These are phyloP conservation scores for Hyaloscypha finlandica DNA, from an alignment of 495 filamentous ascomycete species.

Conservation along the genomic window DNA sequence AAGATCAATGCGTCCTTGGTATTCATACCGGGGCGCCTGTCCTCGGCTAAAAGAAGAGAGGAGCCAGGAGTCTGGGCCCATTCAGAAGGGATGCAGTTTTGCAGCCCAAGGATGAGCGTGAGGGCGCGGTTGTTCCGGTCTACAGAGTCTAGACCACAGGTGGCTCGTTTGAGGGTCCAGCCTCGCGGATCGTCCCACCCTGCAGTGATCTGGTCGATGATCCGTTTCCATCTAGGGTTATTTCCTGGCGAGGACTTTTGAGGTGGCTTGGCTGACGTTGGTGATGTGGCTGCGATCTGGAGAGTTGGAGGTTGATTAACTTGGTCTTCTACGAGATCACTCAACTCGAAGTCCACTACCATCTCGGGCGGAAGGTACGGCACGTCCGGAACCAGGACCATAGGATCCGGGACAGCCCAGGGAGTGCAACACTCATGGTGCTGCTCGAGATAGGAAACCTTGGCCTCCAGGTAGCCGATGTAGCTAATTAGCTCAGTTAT, in stretches of 20 bases:
- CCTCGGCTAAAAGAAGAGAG: background rate
- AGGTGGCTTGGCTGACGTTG: background rate
- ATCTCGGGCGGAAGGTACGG: constrained; percentile 10
- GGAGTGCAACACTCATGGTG: constrained; percentile 9
- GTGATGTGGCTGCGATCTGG: background rate
- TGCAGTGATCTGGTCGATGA: constrained; percentile 31
- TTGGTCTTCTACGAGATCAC: background rate
- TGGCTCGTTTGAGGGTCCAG: constrained; percentile 5
- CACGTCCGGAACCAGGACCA: background rate
- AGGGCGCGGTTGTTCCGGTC: constrained; percentile 9
- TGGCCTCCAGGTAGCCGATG: constrained; percentile 11
- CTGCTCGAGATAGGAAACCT: constrained; percentile 8
- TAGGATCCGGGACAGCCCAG: background rate
- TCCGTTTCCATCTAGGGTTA: constrained; percentile 8
- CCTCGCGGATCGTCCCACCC: background rate
- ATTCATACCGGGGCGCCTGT: background rate
- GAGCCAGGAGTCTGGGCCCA: background rate
- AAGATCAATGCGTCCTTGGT: background rate
- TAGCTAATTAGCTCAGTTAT: constrained; percentile 10
- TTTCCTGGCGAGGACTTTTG: background rate
- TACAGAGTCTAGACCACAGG: background rate
- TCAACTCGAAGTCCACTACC: background rate
- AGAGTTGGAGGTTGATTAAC: background rate
- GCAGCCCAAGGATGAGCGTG: background rate
- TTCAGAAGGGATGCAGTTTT: background rate